Evolutionary conservation across 176 grass and related monocot genomes (phyloP), one percentile per base, ranked within the genome.

Genomic region (Cenchrus purpureus): DNA sequence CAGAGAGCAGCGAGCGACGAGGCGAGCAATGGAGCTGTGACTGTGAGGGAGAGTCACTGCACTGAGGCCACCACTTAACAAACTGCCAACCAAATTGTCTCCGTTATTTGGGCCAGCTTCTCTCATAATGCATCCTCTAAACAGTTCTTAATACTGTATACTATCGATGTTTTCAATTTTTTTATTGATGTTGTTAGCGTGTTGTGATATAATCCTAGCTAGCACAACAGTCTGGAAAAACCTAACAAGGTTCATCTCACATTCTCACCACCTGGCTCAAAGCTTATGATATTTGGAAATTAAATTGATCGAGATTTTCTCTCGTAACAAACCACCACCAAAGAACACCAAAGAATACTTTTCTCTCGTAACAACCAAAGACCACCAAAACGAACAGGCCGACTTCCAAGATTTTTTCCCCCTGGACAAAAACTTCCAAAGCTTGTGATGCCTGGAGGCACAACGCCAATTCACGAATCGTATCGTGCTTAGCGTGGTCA

Each of bases 31-130:
- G 70, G 62, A 55, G 53, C 31, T 40, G 37, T 40, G 37, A 40
- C 37, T 40, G 37, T 40, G 37, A 8, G 67, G 0, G 57, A 8
- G 59, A 60, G 59, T 12, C 59, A 22, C 58, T 53, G 51, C 9
- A 0, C 1, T 65, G 63, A 76, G 62, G 59, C 25, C 67, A 72
- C 55, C 60, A 68, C 22, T 85, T 83, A 73, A 90, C 79, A 79
- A 83, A 86, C 77, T 20, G 22, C 48, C 52, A 85, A 73, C 79
- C 37, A 77, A 78, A 71, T 77, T 62, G 68, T 62, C 68, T 72
- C 2, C n/a, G 10, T 77, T 65, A 29, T 15, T 65, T 14, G 3
- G 31, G 45, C 10, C 49, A 12, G 10, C n/a, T 20, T 3, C 43
- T 51, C 55, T 51, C 50, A 46, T 55, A 19, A 32, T 64, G n/a